phyloP scores from a whole-genome alignment of 2,329 filamentous ascomycete genomes.

The Arachnomyces sp. region DNA sequence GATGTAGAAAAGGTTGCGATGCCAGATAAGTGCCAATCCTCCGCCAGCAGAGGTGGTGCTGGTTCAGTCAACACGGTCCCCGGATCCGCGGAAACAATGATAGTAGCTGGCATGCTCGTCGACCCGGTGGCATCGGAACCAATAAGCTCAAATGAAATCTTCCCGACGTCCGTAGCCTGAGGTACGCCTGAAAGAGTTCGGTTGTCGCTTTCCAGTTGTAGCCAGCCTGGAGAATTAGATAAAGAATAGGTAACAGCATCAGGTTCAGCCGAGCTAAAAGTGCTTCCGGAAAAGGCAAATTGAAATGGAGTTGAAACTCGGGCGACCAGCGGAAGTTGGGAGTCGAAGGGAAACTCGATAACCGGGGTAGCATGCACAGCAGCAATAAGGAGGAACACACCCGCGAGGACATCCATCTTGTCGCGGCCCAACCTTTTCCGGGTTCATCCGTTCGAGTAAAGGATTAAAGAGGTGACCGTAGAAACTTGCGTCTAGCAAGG shows the following conservation, averaged over 20 bases:
- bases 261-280: slow-evolving; percentile 55
- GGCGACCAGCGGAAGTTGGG: slow-evolving; percentile 73
- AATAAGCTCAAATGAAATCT: slow-evolving; percentile 55
- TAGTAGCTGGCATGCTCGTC: slow-evolving; percentile 55
- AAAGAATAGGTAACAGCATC: slow-evolving; percentile 57
- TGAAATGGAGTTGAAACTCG: slow-evolving; percentile 50
- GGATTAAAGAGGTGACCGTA: too few species aligned
- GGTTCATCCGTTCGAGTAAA: slow-evolving; percentile 3
- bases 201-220: slow-evolving; percentile 57
- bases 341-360: slow-evolving; percentile 66
- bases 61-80: slow-evolving; percentile 14
- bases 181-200: slow-evolving; percentile 67
- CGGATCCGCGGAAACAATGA: slow-evolving; percentile 50
- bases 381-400: slow-evolving; percentile 20
- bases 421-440: slow-evolving; percentile 14
- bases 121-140: slow-evolving; percentile 61
- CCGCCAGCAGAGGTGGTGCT: slow-evolving; percentile 29
- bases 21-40: slow-evolving; percentile 6
- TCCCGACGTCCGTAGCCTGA: slow-evolving; percentile 46
- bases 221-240: slow-evolving; percentile 59
- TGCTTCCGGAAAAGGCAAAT: slow-evolving; percentile 45
- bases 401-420: slow-evolving; percentile 22
- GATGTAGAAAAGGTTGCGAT: slow-evolving; percentile 26
- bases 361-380: slow-evolving; percentile 28
- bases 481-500: too few species aligned